Base-by-base conservation (phyloP, 2,329 filamentous ascomycete species). In the Chaetoscypha palmicola region DNA sequence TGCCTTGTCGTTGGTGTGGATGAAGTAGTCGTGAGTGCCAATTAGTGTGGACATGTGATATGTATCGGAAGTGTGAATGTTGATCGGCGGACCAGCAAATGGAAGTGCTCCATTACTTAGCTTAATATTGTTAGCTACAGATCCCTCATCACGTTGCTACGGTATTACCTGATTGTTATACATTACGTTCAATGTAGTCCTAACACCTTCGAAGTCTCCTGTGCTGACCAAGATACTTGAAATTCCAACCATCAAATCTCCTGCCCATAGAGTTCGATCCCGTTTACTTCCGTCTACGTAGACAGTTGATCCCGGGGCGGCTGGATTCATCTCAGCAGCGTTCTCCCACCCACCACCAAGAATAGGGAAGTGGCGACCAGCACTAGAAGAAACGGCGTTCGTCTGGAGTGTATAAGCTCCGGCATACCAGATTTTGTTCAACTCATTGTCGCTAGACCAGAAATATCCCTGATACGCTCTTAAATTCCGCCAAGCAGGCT, bases 31-130 rank as follows among this genome's bases (percentile, higher is more conserved):
- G 56, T 75, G 74, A 4, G 72, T 73, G 2, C 74, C 74, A 33
- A 80, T 73, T 59, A 80, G 68, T 1, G 70, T 72, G 62, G 73
- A 74, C 55, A 77, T 67, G 38, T 80, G 76, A 50, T 80, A 80
- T 0, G 76, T 79, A 48, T 72, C 73, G 9, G 59, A 52, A 4
- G 58, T 48, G 4, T 50, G 57, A 43, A 70, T 56, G 12, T 58
- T 56, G 24, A 66, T 68, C 0, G 71, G 71, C 7, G 62, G 59
- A 1, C 72, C 72, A 3, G 70, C 73, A 47, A 74, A 76, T 0
- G 74, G 73, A 14, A 76, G 58, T 21, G 59, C 58, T 2, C 71
- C 70, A 32, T 64, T 58, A 2, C 58, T 40, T 31, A 64, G 58
- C 49, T 58, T n/a, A 5, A 32, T 11, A 21, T 34, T 24, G 42